phyloP scores from a whole-genome alignment of 768 basidiomycete species.

The Rhodotorula kratochvilovae region DNA sequence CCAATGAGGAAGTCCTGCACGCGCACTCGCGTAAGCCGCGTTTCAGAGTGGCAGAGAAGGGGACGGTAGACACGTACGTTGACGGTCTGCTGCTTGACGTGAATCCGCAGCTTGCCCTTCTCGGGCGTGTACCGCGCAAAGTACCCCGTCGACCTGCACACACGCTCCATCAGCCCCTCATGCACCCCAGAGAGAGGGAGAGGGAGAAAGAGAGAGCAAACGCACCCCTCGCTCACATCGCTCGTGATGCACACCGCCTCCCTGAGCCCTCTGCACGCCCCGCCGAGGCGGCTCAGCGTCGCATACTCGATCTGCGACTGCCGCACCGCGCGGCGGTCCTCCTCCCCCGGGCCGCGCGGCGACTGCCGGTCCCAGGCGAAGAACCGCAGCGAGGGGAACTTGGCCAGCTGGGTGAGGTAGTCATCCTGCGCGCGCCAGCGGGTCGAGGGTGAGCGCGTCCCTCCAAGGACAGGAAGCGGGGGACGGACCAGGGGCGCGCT shows the following conservation, averaged over 20 bases:
- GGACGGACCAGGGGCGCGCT: slow-evolving; percentile 16
- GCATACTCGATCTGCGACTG: slow-evolving; percentile 17
- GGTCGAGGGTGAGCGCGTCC: no score
- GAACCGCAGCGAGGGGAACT: slow-evolving; percentile 16
- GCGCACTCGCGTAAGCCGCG: neutral
- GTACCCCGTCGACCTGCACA: slow-evolving; percentile 9
- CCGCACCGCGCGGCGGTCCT: neutral
- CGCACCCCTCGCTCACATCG: slow-evolving; percentile 30
- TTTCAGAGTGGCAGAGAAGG: no score
- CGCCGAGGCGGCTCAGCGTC: slow-evolving; percentile 2
- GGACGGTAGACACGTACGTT: no score
- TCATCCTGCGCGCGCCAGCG: neutral
- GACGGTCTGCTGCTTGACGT: slow-evolving; percentile 16
- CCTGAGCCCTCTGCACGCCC: neutral
- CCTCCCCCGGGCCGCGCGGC: neutral
- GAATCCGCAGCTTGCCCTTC: slow-evolving; percentile 7
- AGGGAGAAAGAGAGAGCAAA: neutral
- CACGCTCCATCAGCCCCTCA: neutral
- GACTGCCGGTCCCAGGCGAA: slow-evolving; percentile 29
- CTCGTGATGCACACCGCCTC: slow-evolving; percentile 28
- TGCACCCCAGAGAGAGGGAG: neutral
- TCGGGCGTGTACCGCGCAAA: slow-evolving; percentile 8
- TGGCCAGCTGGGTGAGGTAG: slow-evolving; percentile 17
- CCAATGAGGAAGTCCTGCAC: slow-evolving; percentile 27
- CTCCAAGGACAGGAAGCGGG: no score